Evolutionary conservation across 768 basidiomycete species (phyloP).

Genomic region (Tubosaeta sp.): DNA sequence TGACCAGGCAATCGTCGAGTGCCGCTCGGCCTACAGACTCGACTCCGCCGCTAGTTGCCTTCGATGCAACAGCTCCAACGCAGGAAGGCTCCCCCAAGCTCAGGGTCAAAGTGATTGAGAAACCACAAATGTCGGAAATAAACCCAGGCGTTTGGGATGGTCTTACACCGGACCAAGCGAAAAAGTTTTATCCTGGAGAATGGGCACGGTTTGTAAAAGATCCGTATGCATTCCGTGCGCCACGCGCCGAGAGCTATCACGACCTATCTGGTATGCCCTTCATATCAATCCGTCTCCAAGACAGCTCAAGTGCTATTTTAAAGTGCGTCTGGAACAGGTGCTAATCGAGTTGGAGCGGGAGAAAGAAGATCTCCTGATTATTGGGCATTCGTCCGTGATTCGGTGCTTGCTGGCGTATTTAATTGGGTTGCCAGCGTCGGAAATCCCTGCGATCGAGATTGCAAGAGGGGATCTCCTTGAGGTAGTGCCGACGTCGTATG

Average conservation of each 20-base stretch:
- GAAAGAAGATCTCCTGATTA: constrained; percentile 91
- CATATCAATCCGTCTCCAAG: neutral
- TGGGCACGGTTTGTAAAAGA: constrained; percentile 92
- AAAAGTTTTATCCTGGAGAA: constrained; percentile 87
- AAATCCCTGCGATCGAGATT: constrained; percentile 97
- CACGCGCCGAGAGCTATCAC: constrained; percentile 95
- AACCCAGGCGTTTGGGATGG: constrained; percentile 99
- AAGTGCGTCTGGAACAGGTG: constrained; percentile 90
- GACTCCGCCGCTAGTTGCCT: neutral
- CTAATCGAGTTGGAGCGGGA: constrained; percentile 93
- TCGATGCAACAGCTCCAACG: neutral
- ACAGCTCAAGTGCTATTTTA: neutral
- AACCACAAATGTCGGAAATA: constrained; percentile 95
- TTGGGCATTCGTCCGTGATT: constrained; percentile 96
- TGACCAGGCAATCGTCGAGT: constrained; percentile 32
- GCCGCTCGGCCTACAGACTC: constrained; percentile 11
- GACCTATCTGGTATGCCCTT: constrained; percentile 69
- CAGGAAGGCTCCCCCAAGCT: constrained; percentile 22
- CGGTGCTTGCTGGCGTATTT: constrained; percentile 92
- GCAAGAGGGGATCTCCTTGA: constrained; percentile 96
- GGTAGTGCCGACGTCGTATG: constrained; percentile 83
- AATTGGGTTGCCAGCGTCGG: constrained; percentile 89
- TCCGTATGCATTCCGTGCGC: constrained; percentile 89
- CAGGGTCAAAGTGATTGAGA: constrained; percentile 85
- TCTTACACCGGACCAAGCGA: constrained; percentile 83